Base-by-base conservation (phyloP, 2,329 filamentous ascomycete species). In the Beauveria sp. region DNA sequence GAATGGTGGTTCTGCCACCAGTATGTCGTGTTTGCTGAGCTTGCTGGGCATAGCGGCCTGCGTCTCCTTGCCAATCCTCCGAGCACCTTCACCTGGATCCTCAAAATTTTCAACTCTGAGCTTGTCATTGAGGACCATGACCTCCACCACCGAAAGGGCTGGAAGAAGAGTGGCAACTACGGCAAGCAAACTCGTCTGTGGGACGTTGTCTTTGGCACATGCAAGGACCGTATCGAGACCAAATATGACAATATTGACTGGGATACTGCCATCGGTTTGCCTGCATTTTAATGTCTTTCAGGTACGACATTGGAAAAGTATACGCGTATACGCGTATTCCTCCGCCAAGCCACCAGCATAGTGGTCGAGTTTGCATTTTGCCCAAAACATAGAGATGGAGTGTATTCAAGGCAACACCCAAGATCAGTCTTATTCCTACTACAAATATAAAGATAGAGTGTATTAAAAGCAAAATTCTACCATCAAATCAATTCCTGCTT, bases 1-100 rank as follows among this genome's bases (percentile, higher is more conserved):
- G 74, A 76, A 56, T 76, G 74, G 74, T 76, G 74, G 74, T 65
- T 77, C 38, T 76, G 74, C 65, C 71, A 75, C 51, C 69, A 73
- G 56, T 76, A 75, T 55, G 69, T 76, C 40, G 68, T 74, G 20
- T 76, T 72, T 65, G 62, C 70, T 9, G 73, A 74, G 63, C 57
- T 74, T 3, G 68, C 70, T 22, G 72, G 72, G 8, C 72, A 74
- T 61, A 69, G 67, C 10, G 72, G 72, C 1, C 52, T 76, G 9
- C 72, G 76, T 2, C 56, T 77, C 8, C 71, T 71, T 46, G 66
- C 70, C 1, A 70, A 68, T 1, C 69, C 72, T 0, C 72, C 75
- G 0, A 70, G 69, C 1, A 71, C 73, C 0, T 62, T 73, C 14
- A 69, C 67, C 3, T 74, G 69, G 67, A 54, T 76, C 1, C 63